Evolutionary conservation across 2,329 filamentous ascomycete genomes (phyloP).

Genomic region (Albifimbria verrucaria): DNA sequence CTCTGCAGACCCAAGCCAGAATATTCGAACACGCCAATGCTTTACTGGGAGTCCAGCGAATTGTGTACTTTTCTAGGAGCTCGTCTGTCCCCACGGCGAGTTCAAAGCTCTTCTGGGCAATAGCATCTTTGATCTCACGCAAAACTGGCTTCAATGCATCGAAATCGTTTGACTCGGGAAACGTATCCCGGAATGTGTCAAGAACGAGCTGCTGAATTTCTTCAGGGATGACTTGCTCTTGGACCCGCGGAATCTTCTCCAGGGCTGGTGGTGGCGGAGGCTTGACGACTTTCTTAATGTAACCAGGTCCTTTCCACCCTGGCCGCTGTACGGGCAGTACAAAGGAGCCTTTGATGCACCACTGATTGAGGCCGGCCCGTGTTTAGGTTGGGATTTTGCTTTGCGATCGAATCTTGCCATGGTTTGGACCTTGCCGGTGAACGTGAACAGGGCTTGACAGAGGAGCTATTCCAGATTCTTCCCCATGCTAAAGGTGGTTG

Average conservation of each 20-base stretch:
- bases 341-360: neutral
- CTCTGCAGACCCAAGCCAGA: neutral
- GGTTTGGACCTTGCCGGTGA: no score
- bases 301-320: constrained; percentile 1
- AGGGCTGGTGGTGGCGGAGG: neutral
- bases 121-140: neutral
- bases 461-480: no score
- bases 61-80: neutral
- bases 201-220: neutral
- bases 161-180: neutral
- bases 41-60: neutral
- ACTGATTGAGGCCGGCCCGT: neutral
- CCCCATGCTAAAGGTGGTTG: no score
- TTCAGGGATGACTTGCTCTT: neutral
- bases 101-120: neutral
- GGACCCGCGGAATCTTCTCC: neutral
- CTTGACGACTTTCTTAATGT: neutral
- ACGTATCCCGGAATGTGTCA: neutral
- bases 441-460: no score
- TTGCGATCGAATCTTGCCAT: neutral
- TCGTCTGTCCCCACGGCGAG: neutral
- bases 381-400: neutral
- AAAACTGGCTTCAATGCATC: neutral
- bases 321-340: neutral
- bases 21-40: neutral